phyloP scores from a whole-genome alignment of 2,329 filamentous ascomycete genomes.

The Sphaerulina musiva region DNA sequence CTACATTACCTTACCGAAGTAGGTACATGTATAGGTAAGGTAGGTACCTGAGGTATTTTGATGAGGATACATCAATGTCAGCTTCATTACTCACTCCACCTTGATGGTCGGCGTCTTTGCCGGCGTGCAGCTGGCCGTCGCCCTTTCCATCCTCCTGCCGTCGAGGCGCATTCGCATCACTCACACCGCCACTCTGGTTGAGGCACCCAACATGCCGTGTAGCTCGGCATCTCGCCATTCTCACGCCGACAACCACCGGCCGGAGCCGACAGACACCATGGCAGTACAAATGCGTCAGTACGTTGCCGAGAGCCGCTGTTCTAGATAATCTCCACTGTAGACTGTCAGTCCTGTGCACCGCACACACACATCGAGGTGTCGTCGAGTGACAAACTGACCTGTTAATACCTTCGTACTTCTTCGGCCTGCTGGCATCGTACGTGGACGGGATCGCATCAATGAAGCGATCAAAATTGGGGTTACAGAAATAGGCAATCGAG shows the following conservation, averaged over 20 bases:
- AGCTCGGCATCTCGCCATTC: neutral
- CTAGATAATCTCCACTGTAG: slow-evolving; percentile 67
- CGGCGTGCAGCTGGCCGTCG: neutral
- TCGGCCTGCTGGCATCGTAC: slow-evolving; percentile 56
- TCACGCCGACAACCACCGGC: neutral
- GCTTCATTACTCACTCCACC: neutral
- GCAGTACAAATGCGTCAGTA: slow-evolving; percentile 24
- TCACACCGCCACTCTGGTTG: neutral
- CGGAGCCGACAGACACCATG: slow-evolving; percentile 5
- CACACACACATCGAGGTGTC: neutral
- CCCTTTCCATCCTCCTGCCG: neutral
- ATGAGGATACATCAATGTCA: neutral
- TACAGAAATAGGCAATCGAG: slow-evolving; percentile 81
- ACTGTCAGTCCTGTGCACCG: slow-evolving; percentile 2
- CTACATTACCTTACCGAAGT: no score
- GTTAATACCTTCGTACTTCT: slow-evolving; percentile 73
- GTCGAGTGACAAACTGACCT: slow-evolving; percentile 21
- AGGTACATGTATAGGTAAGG: no score
- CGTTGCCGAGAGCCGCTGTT: slow-evolving; percentile 70
- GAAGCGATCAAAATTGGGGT: slow-evolving; percentile 67
- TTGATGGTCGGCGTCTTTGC: neutral
- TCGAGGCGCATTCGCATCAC: no score
- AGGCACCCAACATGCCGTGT: neutral
- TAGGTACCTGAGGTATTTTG: no score
- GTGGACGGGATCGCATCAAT: slow-evolving; percentile 81